These are phyloP conservation scores for Withania somnifera DNA, from an alignment of 305 asterid genomes.

Conservation along the genomic window DNA sequence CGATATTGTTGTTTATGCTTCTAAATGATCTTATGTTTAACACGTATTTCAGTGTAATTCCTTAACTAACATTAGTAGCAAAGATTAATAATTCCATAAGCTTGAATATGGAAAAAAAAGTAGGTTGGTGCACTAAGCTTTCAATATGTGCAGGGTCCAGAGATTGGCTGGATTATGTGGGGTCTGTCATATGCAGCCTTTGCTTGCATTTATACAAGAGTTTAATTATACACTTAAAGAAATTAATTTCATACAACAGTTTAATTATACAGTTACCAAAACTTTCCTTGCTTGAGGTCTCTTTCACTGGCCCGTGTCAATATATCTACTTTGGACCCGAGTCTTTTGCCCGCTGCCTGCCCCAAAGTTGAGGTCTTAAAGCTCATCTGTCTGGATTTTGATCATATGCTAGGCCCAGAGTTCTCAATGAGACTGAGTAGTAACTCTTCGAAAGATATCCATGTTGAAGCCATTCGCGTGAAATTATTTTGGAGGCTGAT, in stretches of 20 bases:
- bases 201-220: neutral
- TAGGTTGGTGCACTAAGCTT: neutral
- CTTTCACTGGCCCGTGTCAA: conserved; percentile 58
- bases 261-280: conserved; percentile 63
- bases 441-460: conserved; percentile 59
- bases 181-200: neutral
- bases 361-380: conserved; percentile 49
- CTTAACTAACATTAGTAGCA: neutral
- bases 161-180: no score
- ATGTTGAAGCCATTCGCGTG: conserved; percentile 61
- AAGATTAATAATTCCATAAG: neutral
- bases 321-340: conserved; percentile 57
- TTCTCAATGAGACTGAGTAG: conserved; percentile 57
- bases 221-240: no score
- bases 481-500: conserved; percentile 62
- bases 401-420: conserved; percentile 55
- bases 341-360: conserved; percentile 54
- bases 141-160: neutral
- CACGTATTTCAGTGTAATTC: neutral
- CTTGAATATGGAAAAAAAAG: no score
- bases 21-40: neutral
- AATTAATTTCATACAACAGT: neutral
- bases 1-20: neutral
- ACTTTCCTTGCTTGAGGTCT: conserved; percentile 46
- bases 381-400: conserved; percentile 51